These are phyloP conservation scores for Prorocentrum cordatum DNA, from an alignment of 169 alveolate genomes.

Conservation along the genomic window DNA sequence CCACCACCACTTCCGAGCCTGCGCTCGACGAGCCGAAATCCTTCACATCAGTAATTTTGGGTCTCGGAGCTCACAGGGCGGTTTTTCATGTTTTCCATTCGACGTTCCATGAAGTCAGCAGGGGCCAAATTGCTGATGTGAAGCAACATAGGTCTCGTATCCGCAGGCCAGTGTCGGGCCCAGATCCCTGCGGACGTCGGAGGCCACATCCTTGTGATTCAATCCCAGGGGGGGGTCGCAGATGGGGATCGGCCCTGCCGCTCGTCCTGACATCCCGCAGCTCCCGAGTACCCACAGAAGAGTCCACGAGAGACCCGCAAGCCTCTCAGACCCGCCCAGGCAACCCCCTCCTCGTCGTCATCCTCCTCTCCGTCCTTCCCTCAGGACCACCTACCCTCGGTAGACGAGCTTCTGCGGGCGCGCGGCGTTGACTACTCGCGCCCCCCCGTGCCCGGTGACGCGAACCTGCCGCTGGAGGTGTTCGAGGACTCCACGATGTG, in stretches of 20 bases:
- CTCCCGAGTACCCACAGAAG: not conserved
- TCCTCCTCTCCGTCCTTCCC: not conserved
- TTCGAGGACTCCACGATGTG: slow-evolving; percentile 68
- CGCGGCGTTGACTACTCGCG: slow-evolving; percentile 58
- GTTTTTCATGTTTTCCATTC: not conserved
- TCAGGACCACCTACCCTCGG: slow-evolving; percentile 37
- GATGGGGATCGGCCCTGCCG: not conserved
- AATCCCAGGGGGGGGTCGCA: no score
- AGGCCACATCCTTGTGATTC: no score
- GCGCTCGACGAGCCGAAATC: no score
- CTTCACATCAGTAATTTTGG: not conserved
- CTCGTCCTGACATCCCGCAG: not conserved
- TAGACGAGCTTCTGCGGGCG: slow-evolving; percentile 14
- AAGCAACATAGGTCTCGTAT: no score
- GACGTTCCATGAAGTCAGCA: not conserved
- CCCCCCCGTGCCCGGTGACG: slow-evolving; percentile 36
- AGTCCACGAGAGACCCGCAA: not conserved
- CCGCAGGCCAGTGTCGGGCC: no score
- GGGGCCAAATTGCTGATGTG: no score
- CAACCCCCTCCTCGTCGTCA: not conserved
- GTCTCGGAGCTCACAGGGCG: not conserved
- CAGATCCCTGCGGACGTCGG: no score
- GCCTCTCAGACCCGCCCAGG: not conserved
- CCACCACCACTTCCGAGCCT: no score
- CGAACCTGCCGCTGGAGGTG: slow-evolving; percentile 53